Conservation (phyloP, 306 rosid species). For the Rosa multiflora region DNA sequence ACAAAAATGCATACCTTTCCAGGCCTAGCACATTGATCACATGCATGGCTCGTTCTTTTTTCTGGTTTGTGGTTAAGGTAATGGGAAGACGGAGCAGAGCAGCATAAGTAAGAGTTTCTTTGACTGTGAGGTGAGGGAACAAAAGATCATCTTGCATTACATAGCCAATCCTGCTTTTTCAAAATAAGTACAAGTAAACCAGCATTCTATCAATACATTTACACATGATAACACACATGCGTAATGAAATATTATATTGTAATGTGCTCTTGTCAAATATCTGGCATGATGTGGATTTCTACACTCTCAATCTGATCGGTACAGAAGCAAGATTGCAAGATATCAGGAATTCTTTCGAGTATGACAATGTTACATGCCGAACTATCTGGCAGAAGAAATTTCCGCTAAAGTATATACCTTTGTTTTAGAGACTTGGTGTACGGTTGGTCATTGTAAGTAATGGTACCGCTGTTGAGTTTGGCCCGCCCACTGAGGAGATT, state of each 20-base stretch:
- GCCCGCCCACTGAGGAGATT: conserved; percentile 45
- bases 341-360: too few species aligned
- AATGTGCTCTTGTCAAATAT: conserved; percentile 20
- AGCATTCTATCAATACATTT: too few species aligned
- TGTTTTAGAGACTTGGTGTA: conserved; percentile 11
- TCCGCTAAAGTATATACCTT: background rate
- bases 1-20: conserved; percentile 13
- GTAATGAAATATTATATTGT: background rate
- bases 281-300: background rate
- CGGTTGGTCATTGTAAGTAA: background rate
- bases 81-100: conserved; percentile 58
- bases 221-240: background rate
- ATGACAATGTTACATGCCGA: background rate
- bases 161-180: conserved; percentile 29
- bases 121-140: conserved; percentile 44
- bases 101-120: conserved; percentile 51
- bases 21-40: conserved; percentile 54
- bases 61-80: conserved; percentile 48
- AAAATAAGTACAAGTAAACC: background rate
- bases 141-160: conserved; percentile 63
- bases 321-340: background rate
- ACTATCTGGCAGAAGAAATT: background rate
- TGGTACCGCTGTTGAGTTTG: conserved; percentile 19
- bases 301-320: background rate
- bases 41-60: conserved; percentile 46